These are phyloP conservation scores for Trichosporon ovoides DNA, from an alignment of 1,284 basidiomycete genomes.

Conservation along the genomic window DNA sequence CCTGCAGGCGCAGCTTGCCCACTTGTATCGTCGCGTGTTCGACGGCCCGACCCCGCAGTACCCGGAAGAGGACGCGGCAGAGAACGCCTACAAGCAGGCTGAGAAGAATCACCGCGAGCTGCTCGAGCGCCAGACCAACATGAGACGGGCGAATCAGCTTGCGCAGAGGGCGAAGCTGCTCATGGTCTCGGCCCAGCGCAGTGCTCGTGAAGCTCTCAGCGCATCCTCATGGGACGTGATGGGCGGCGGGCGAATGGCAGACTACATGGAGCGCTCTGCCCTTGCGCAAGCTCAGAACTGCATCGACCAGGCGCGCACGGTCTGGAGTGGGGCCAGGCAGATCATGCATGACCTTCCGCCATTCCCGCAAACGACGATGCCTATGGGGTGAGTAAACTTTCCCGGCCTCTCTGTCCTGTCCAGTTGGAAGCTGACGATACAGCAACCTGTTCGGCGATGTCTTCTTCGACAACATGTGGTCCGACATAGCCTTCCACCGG, in stretches of 20 bases:
- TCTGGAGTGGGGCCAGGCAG: conserved; percentile 17
- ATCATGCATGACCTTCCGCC: conserved; percentile 16
- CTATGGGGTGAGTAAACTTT: conserved; percentile 20
- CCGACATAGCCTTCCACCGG: conserved; percentile 21
- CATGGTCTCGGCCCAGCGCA: conserved; percentile 9
- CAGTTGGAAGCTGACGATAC: background rate
- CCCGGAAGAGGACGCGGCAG: conserved; percentile 21
- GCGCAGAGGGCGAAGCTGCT: conserved; percentile 16
- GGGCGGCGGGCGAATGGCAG: conserved; percentile 7
- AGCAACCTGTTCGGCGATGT: conserved; percentile 22
- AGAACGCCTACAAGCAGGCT: conserved; percentile 5
- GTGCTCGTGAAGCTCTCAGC: background rate
- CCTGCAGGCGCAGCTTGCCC: conserved; percentile 12
- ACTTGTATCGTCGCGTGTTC: conserved; percentile 19
- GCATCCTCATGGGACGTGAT: conserved; percentile 8
- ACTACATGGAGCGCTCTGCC: conserved; percentile 15
- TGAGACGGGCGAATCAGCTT: conserved; percentile 14
- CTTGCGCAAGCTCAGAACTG: conserved; percentile 20
- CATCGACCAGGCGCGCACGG: conserved; percentile 18
- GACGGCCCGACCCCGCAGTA: conserved; percentile 18
- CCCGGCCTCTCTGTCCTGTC: too few relatives aligned
- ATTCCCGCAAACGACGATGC: conserved; percentile 10
- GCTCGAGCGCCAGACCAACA: conserved; percentile 8
- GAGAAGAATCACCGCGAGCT: conserved; percentile 7
- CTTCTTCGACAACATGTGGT: conserved; percentile 26